Evolutionary conservation across 441 rosid genomes (phyloP).

Genomic region (Cnidoscolus chayamansa): DNA sequence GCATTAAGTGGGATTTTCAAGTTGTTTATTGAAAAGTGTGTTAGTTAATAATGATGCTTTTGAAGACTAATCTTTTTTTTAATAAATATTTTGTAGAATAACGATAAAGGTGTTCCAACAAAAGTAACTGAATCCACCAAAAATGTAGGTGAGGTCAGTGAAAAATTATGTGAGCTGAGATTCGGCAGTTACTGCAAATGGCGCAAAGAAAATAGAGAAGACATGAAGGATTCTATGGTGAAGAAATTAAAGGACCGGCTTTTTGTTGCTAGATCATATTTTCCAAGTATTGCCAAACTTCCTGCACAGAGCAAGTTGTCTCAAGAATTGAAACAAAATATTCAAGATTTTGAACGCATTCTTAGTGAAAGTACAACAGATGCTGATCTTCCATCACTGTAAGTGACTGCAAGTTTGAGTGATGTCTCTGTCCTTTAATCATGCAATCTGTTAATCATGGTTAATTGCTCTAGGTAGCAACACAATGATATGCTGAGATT

Average conservation of each 20-base stretch:
- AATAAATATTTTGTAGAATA: slow-evolving; percentile 36
- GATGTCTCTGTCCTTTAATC: slow-evolving; percentile 2
- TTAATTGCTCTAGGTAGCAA: not conserved
- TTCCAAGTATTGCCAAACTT: slow-evolving; percentile 87
- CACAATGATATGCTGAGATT: not conserved
- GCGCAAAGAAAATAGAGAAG: slow-evolving; percentile 72
- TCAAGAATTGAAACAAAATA: slow-evolving; percentile 74
- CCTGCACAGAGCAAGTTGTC: slow-evolving; percentile 66
- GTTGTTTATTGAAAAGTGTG: slow-evolving; percentile 7
- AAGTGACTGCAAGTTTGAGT: slow-evolving; percentile 39
- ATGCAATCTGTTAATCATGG: slow-evolving; percentile 4
- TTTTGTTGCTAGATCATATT: slow-evolving; percentile 93
- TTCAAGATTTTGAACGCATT: slow-evolving; percentile 87
- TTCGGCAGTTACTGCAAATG: slow-evolving; percentile 94
- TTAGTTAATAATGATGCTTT: slow-evolving; percentile 14
- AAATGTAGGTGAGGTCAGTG: slow-evolving; percentile 42
- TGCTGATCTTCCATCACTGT: slow-evolving; percentile 77
- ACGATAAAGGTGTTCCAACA: slow-evolving; percentile 24
- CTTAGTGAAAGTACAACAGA: slow-evolving; percentile 81
- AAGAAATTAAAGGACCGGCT: slow-evolving; percentile 85
- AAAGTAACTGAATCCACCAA: slow-evolving; percentile 24
- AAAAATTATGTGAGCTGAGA: slow-evolving; percentile 59
- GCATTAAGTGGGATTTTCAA: slow-evolving; percentile 6
- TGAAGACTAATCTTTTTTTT: slow-evolving; percentile 18
- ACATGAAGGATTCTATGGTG: slow-evolving; percentile 72